Evolutionary conservation across 495 filamentous ascomycete species (phyloP), one percentile per base, ranked within the genome.

Genomic region (Chaetomium cochliodes): DNA sequence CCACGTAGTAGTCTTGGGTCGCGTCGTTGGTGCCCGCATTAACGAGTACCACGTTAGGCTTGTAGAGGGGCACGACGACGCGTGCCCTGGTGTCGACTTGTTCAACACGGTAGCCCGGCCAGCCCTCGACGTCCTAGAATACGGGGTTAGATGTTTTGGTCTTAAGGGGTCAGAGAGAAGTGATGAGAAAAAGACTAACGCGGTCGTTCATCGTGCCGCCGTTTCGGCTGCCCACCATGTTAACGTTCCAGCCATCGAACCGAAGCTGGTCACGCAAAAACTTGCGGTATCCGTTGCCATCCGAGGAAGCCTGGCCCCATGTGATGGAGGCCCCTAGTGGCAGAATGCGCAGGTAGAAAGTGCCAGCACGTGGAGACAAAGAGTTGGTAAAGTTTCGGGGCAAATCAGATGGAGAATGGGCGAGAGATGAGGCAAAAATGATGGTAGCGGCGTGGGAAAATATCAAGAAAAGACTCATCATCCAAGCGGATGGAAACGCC

Each of bases 161-260:
- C n/a, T n/a, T n/a, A n/a, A n/a, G n/a, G n/a, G n/a, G n/a, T n/a
- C n/a, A 16, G n/a, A 11, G 11, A 12, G n/a, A 50, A 25, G 5
- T 20, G 25, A 20, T 5, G 4, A 20, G 9, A 20, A 33, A 23
- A 20, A 13, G 6, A 77, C 72, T 15, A 74, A 59, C 78, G 67
- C 82, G 81, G 60, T 85, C 74, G 23, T 70, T 53, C 82, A 83
- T 84, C 6, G 69, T 79, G 3, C 82, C 82, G 64, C 68, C 69
- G 15, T 62, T 64, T 37, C 67, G 54, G 49, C 72, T 76, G 16
- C 82, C 82, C 16, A 84, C 74, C 77, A 83, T 83, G 65, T 82
- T 76, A 3, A 82, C 80, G 25, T 42, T 37, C 28, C 68, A 70
- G 26, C 73, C 71, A 37, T 68, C 41, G 25, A 54, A 51, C 28